Percentiles rank a stretch among this genome's conserved stretches.
These are phyloP conservation scores for Coemansia guatemalensis DNA, from an alignment of 192 early-diverging fungal species.

Conservation along the genomic window DNA sequence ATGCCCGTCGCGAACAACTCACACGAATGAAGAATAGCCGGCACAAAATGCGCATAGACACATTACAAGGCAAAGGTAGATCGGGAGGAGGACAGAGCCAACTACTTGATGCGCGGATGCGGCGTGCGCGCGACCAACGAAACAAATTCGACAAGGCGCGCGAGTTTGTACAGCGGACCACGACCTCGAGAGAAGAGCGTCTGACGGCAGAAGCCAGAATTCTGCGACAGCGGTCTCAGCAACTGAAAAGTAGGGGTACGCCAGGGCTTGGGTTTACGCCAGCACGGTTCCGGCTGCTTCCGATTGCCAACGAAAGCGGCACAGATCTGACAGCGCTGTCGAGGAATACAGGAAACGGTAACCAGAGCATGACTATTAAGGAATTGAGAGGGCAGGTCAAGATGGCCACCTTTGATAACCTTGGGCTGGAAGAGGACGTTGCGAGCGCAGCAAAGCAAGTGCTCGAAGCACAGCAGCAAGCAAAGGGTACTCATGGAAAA, in stretches of 20 bases:
- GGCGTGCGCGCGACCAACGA: slow-evolving; percentile 33
- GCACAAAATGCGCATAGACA: slow-evolving; percentile 23
- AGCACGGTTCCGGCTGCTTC: slow-evolving; percentile 58
- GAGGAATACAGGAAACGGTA: not conserved
- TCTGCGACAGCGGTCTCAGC: slow-evolving; percentile 32
- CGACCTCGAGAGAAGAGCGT: slow-evolving; percentile 18
- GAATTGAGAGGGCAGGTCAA: slow-evolving; percentile 22
- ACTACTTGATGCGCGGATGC: slow-evolving; percentile 33
- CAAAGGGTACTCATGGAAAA: slow-evolving; percentile 3
- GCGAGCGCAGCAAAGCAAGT: slow-evolving; percentile 41
- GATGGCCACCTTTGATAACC: slow-evolving; percentile 55
- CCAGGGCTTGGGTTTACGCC: slow-evolving; percentile 62
- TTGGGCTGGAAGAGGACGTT: slow-evolving; percentile 63
- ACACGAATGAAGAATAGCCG: slow-evolving; percentile 18
- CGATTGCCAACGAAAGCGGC: slow-evolving; percentile 57
- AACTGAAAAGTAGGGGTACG: slow-evolving; percentile 20
- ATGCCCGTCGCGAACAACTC: slow-evolving; percentile 6
- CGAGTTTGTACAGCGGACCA: slow-evolving; percentile 23
- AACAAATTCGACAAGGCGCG: slow-evolving; percentile 29
- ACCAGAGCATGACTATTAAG: slow-evolving; percentile 9
- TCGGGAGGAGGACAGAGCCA: slow-evolving; percentile 35
- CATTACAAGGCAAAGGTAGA: slow-evolving; percentile 20
- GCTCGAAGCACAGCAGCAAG: slow-evolving; percentile 23
- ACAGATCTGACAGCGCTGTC: slow-evolving; percentile 35
- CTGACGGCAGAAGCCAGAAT: slow-evolving; percentile 35